Evolutionary conservation across 441 rosid genomes (phyloP), one percentile per base, ranked within the genome.

Genomic region (Capsella rubella): DNA sequence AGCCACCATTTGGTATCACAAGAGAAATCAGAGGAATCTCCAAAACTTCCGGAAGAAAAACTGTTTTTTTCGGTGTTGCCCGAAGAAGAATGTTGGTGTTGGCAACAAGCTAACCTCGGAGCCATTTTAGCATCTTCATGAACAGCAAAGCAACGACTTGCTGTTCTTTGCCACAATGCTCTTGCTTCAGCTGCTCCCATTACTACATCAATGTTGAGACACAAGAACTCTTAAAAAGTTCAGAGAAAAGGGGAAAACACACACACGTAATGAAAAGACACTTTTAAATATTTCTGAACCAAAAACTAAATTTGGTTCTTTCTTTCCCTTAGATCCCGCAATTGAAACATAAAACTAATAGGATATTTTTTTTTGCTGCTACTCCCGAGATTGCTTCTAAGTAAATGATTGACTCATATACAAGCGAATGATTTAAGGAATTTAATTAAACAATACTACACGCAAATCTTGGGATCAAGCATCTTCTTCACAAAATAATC

Each of bases 171-270:
- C 99, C 98, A 91, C 52, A 78, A 84, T 64, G 93, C 93, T 82
- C 99, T 88, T 46, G 90, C 93, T 82, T 95, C 99, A 43, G 97
- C 97, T 73, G 86, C 97, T 52, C 98, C 97, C 99, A 95, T 95
- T 70, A 35, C 47, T 5, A 69, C 59, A 18, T 39, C 42, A 39
- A 39, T 39, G 42, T 8, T 28, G 58, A 59, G 7, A 60, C 66
- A 40, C 28, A 57, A 34, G 4, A 67, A 16, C n/a, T 60, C 69
- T 69, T 59, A 34, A 60, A 43, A 25, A 12, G 2, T 43, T 2
- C 55, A 71, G 16, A 69, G 32, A n/a, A 14, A 5, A 46, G n/a
- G 1, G 27, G 6, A 15, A 68, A 53, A 9, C 40, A 35, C 3
- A 8, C 55, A 45, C 25, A 34, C 32, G 11, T 27, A 62, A 60